These are phyloP conservation scores for Xanthoconium purpureum DNA, from an alignment of 768 basidiomycete species.

Conservation along the genomic window DNA sequence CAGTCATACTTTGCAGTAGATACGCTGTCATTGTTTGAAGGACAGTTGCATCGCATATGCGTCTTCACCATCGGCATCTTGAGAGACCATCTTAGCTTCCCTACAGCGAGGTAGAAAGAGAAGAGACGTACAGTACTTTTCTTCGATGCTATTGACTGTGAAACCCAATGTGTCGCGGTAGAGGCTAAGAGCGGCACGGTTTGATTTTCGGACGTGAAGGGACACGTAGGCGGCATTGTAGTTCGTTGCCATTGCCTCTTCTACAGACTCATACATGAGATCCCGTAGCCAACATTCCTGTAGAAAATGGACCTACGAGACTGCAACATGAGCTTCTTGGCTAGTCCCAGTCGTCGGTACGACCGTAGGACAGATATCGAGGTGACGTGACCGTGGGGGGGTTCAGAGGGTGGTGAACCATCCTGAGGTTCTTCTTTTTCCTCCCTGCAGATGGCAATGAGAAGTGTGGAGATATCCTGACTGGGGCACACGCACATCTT, in stretches of 20 bases:
- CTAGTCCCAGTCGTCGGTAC: constrained; percentile 87
- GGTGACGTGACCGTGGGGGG: constrained; percentile 87
- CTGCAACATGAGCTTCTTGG: constrained; percentile 91
- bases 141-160: constrained; percentile 79
- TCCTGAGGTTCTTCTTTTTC: constrained; percentile 43
- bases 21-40: constrained; percentile 36
- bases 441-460: constrained; percentile 49
- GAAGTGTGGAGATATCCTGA: constrained; percentile 19
- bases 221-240: constrained; percentile 84
- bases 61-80: constrained; percentile 94
- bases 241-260: constrained; percentile 87
- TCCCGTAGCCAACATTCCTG: not conserved
- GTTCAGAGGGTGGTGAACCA: constrained; percentile 45
- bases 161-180: constrained; percentile 92
- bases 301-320: constrained; percentile 61
- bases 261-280: constrained; percentile 38
- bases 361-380: constrained; percentile 93
- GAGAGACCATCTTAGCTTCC: constrained; percentile 7
- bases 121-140: constrained; percentile 79
- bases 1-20: not conserved
- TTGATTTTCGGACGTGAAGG: constrained; percentile 92
- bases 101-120: not conserved
- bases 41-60: constrained; percentile 87
- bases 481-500: constrained; percentile 66
- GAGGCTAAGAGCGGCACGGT: constrained; percentile 83